These are phyloP conservation scores for Mrakia hoshinonis DNA, from an alignment of 768 basidiomycete genomes.

Conservation along the genomic window DNA sequence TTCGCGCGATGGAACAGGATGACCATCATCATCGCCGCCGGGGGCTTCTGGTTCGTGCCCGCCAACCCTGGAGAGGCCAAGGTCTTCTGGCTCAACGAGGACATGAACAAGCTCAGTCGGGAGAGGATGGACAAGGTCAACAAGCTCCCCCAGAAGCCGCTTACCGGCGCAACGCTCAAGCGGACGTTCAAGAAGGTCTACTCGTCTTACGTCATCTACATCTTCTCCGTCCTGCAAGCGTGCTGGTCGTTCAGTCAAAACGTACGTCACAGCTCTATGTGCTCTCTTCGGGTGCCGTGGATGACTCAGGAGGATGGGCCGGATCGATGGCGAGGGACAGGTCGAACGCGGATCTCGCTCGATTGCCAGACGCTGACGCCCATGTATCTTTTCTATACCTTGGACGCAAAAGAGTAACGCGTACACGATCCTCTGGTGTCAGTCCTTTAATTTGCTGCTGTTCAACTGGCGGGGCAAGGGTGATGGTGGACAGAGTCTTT, in stretches of 20 bases:
- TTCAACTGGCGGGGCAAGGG: no score
- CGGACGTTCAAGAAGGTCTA: conserved; percentile 29
- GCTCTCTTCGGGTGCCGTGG: no score
- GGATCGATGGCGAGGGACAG: no score
- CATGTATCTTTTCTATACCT: no score
- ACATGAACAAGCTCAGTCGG: conserved; percentile 29
- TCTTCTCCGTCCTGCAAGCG: conserved; percentile 25
- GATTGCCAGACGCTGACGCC: no score
- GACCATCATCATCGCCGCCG: conserved; percentile 32
- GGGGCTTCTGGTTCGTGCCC: conserved; percentile 16
- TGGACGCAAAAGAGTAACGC: no score
- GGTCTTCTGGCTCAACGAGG: conserved; percentile 31
- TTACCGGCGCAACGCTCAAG: conserved; percentile 3
- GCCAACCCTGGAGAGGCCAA: conserved; percentile 29
- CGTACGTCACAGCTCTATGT: background rate
- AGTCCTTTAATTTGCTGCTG: no score
- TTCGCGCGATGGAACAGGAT: conserved; percentile 29
- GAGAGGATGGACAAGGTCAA: conserved; percentile 29
- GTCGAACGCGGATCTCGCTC: no score
- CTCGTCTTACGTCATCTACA: conserved; percentile 29
- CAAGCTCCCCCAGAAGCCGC: conserved; percentile 25
- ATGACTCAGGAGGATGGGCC: no score
- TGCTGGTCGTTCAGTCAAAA: background rate
- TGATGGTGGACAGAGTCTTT: no score
- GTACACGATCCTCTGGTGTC: no score